Conservation (phyloP, 2,329 filamentous ascomycete species). For the Diaporthe longicolla region DNA sequence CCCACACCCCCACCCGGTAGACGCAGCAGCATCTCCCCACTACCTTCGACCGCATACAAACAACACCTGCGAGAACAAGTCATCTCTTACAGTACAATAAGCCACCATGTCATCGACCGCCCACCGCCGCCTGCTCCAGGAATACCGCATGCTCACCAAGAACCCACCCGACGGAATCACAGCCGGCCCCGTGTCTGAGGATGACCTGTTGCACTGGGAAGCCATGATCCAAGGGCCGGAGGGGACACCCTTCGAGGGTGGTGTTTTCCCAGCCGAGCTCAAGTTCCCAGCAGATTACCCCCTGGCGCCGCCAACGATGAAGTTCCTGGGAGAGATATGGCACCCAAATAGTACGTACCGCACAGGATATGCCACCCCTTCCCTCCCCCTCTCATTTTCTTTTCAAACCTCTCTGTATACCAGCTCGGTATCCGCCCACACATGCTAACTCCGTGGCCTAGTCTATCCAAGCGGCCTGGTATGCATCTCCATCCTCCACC, state of each 20-base stretch:
- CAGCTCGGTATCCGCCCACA: not conserved
- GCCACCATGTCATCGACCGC: conserved; percentile 70
- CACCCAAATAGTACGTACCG: conserved; percentile 86
- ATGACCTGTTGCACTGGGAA: conserved; percentile 97
- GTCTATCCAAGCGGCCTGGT: conserved; percentile 94
- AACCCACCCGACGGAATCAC: conserved; percentile 98
- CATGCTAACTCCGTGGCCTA: conserved; percentile 54
- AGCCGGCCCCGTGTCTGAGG: conserved; percentile 91
- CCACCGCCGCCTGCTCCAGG: conserved; percentile 89
- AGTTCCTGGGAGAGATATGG: conserved; percentile 93
- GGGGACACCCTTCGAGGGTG: conserved; percentile 95
- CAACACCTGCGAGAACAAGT: not conserved
- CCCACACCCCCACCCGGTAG: too few relatives aligned
- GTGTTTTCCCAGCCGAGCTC: conserved; percentile 94
- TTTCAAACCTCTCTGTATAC: not conserved
- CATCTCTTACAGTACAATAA: conserved; percentile 57
- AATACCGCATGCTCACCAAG: conserved; percentile 94
- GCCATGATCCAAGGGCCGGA: conserved; percentile 95
- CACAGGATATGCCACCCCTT: not conserved
- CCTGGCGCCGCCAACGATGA: conserved; percentile 96
- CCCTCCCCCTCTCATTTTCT: not conserved
- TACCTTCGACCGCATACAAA: not conserved
- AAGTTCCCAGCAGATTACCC: conserved; percentile 97
- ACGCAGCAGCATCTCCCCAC: not conserved
- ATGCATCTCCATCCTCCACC: conserved; percentile 98